Evolutionary conservation across 768 basidiomycete genomes (phyloP).

Genomic region (Boletus subcaerulescens): DNA sequence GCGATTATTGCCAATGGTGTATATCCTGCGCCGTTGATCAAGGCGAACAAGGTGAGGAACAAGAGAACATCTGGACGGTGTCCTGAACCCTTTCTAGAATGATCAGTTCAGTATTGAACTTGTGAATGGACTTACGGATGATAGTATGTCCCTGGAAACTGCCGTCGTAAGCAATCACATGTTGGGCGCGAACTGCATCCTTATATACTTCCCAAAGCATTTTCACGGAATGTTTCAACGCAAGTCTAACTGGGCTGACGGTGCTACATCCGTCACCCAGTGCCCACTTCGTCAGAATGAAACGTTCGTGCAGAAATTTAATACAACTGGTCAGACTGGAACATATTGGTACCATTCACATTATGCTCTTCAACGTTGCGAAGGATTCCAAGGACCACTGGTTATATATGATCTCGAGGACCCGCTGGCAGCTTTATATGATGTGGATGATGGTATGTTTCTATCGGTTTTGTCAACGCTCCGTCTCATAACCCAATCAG

Average conservation of each 20-base stretch:
- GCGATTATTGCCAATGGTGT: background rate
- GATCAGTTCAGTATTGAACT: background rate
- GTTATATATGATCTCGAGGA: background rate
- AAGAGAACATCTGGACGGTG: background rate
- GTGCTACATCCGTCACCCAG: background rate
- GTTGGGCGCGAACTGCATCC: constrained; percentile 4
- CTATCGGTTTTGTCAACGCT: background rate
- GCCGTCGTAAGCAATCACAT: constrained; percentile 28
- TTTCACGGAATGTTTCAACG: background rate
- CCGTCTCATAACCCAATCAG: constrained; percentile 5
- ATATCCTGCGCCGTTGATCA: background rate
- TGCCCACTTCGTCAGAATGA: background rate
- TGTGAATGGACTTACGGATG: constrained; percentile 26
- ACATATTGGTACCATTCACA: constrained; percentile 42
- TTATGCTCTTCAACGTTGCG: background rate
- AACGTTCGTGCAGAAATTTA: constrained; percentile 22
- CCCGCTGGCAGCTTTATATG: constrained; percentile 30
- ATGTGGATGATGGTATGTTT: constrained; percentile 39
- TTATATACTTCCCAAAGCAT: constrained; percentile 6
- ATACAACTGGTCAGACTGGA: constrained; percentile 20
- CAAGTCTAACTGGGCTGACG: background rate
- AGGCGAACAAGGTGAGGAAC: background rate
- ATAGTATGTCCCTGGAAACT: constrained; percentile 46
- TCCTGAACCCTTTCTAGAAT: background rate
- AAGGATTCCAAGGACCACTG: constrained; percentile 28